Evolutionary conservation across 306 rosid species (phyloP).

Genomic region (Lathyrus sativus): DNA sequence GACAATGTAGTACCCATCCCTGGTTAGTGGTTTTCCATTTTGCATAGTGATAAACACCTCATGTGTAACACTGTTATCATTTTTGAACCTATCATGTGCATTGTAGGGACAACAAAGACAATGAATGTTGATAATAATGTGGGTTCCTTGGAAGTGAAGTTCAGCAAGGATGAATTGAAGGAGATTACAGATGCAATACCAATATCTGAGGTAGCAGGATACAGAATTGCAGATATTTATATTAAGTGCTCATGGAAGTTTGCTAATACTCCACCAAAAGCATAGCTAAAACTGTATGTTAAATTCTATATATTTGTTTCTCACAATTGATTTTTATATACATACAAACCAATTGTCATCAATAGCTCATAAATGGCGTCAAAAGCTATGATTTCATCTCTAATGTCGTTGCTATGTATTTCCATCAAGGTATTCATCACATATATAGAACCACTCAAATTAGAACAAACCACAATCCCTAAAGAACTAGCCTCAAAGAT

Average conservation of each 20-base stretch:
- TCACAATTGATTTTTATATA: no score
- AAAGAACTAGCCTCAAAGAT: constrained; percentile 33
- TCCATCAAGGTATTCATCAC: neutral
- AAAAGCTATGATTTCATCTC: no score
- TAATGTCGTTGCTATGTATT: neutral
- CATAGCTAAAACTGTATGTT: neutral
- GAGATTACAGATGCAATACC: constrained; percentile 55
- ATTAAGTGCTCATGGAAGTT: constrained; percentile 60
- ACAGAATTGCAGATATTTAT: constrained; percentile 40
- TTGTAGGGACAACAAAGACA: constrained; percentile 64
- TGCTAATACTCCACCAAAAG: constrained; percentile 51
- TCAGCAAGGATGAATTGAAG: constrained; percentile 46
- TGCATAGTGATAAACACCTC: neutral
- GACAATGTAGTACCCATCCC: constrained; percentile 68
- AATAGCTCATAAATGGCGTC: no score
- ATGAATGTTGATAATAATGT: constrained; percentile 58
- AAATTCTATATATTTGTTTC: no score
- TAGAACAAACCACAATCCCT: neutral
- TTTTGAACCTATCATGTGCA: no score
- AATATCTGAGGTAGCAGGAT: constrained; percentile 49
- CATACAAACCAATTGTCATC: no score
- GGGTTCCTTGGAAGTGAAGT: constrained; percentile 50
- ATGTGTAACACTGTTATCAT: no score
- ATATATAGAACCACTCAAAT: neutral
- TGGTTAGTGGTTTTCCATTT: constrained; percentile 45